Evolutionary conservation across 208 protist species (phyloP), one percentile per base, ranked within the genome.

Genomic region (Trypanosoma brucei): DNA sequence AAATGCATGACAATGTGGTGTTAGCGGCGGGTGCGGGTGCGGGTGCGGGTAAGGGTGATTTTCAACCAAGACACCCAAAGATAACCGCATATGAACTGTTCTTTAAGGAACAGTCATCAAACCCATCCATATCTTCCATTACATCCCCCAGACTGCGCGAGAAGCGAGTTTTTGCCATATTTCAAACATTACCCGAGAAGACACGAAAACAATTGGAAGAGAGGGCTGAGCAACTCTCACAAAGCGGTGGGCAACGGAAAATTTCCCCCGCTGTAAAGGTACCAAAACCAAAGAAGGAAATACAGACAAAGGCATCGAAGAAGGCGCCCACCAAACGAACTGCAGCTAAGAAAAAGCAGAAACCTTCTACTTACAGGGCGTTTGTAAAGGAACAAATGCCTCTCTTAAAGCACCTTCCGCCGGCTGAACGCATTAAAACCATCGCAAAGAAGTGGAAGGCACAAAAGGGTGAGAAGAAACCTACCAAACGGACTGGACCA

Each of bases 331-430:
- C 6, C 14, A 39, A 62, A 39, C 9, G 33, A 11, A 4, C 48
- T 35, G 9, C 11, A 3, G 13, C 34, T 33, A 42, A 55, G 30
- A 44, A 53, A 45, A 59, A 60, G 22, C 42, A 38, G 1, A 50
- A 22, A 1, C 46, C 40, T 14, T 86, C 86, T 1, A 68, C 71
- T 1, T 92, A 86, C 58, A 49, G 68, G 1, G 54, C 75, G 1
- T 92, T 89, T 64, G 82, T 92, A n/a, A 78, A 82, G 69, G 72
- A 81, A 62, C 75, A 92, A 30, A 92, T 92, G 82, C 59, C 78
- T 3, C 58, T 56, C 0, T 30, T 92, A 11, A 72, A 65, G 33
- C 42, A 86, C 57, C 8, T 88, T 42, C 68, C 76, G 3, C 57
- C 66, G 9, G 72, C 62, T 54, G 78, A 92, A 40, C 68, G 80